phyloP scores from a whole-genome alignment of 441 rosid species.

The Metrosideros polymorpha region DNA sequence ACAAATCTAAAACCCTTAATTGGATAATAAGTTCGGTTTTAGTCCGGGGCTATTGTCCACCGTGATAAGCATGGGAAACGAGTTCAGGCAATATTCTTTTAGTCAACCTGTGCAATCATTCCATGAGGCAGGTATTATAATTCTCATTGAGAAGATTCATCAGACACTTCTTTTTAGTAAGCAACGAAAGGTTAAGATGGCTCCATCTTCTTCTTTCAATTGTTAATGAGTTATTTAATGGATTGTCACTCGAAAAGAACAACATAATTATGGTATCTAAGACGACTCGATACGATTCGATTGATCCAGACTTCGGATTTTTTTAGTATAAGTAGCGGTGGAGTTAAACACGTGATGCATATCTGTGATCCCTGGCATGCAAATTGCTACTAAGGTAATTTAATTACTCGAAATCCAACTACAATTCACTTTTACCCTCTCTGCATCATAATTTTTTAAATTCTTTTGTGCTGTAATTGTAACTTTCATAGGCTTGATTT shows the following conservation, averaged over 20 bases:
- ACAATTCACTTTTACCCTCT: background rate
- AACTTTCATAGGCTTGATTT: background rate
- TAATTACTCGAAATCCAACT: background rate
- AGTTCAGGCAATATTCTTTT: background rate
- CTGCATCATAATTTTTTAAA: background rate
- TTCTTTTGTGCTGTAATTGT: background rate
- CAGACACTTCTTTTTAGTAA: background rate
- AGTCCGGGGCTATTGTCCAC: background rate
- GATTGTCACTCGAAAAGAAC: background rate
- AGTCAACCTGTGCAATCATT: background rate
- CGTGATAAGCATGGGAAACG: background rate
- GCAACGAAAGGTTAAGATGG: background rate
- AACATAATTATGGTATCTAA: background rate
- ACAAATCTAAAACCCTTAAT: background rate
- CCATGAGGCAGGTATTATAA: background rate
- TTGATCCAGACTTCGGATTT: background rate
- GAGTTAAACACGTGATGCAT: background rate
- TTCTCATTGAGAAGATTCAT: background rate
- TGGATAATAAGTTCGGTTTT: background rate
- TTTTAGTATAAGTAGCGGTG: background rate
- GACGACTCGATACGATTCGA: background rate
- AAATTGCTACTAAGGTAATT: background rate
- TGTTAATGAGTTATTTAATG: background rate
- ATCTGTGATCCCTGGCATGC: background rate
- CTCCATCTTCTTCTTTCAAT: background rate